These are phyloP conservation scores for Blastobotrys robertii DNA, from an alignment of 805 yeast genomes.

Conservation along the genomic window DNA sequence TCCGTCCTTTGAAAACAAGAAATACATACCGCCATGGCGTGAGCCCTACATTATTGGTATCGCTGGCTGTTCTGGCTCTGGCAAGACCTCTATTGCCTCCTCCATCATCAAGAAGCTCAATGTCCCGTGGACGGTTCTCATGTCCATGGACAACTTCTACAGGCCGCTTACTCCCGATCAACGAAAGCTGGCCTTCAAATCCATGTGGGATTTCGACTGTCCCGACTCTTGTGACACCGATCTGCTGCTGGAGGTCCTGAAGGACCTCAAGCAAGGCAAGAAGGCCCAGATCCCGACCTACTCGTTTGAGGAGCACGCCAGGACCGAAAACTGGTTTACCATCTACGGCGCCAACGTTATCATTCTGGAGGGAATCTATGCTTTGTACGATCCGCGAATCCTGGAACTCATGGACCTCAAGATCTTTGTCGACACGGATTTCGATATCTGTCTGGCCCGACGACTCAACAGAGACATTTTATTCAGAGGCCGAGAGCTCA, in stretches of 20 bases:
- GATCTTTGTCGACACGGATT: conserved; percentile 86
- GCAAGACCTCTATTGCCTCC: conserved; percentile 87
- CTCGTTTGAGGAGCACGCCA: conserved; percentile 53
- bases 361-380: conserved; percentile 84
- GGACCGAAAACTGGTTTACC: conserved; percentile 56
- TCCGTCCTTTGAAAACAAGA: conserved; percentile 9
- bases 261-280: conserved; percentile 57
- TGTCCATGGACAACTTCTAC: conserved; percentile 88
- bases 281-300: conserved; percentile 58
- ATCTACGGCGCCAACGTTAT: conserved; percentile 93
- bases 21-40: conserved; percentile 77
- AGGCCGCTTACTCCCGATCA: conserved; percentile 59
- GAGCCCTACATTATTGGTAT: conserved; percentile 81
- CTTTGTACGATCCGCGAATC: conserved; percentile 61
- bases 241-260: conserved; percentile 51
- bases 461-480: conserved; percentile 79
- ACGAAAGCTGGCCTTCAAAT: conserved; percentile 48
- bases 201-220: conserved; percentile 76
- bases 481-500: conserved; percentile 74
- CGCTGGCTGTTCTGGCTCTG: conserved; percentile 83
- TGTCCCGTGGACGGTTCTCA: conserved; percentile 85
- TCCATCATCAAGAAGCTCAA: conserved; percentile 59
- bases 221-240: conserved; percentile 84
- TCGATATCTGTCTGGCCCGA: conserved; percentile 86
- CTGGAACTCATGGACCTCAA: conserved; percentile 73